Evolutionary conservation across 805 yeast genomes (phyloP).

Genomic region (Nakazawaea anatomiae): DNA sequence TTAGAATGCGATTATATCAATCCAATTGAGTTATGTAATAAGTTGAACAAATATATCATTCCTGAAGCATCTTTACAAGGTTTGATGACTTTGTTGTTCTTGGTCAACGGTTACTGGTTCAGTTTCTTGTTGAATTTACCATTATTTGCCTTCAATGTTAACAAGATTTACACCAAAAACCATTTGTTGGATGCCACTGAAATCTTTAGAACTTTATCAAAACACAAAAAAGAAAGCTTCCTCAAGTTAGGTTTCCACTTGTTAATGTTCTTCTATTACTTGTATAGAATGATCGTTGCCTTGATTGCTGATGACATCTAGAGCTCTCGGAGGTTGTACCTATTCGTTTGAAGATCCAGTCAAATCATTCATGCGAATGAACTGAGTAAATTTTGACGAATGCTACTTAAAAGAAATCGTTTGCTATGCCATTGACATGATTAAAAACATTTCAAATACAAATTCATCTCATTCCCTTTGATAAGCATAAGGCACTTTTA

Average conservation of each 20-base stretch:
- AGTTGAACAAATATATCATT: constrained; percentile 78
- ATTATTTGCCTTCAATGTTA: constrained; percentile 74
- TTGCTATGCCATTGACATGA: too few relatives aligned
- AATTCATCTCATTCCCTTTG: too few relatives aligned
- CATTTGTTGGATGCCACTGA: constrained; percentile 95
- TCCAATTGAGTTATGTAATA: constrained; percentile 93
- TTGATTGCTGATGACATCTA: constrained; percentile 62
- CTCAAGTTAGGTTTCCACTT: constrained; percentile 87
- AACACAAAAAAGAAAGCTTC: constrained; percentile 89
- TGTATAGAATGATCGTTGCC: constrained; percentile 94
- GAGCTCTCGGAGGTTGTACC: too few relatives aligned
- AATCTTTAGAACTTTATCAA: constrained; percentile 88
- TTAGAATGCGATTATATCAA: constrained; percentile 95
- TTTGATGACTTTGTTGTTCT: constrained; percentile 58
- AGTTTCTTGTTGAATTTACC: constrained; percentile 80
- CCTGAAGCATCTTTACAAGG: constrained; percentile 90
- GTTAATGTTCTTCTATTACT: constrained; percentile 88
- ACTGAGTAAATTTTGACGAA: too few relatives aligned
- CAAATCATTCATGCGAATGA: too few relatives aligned
- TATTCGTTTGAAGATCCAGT: too few relatives aligned
- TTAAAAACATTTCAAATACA: too few relatives aligned
- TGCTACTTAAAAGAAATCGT: too few relatives aligned
- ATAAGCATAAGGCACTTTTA: too few relatives aligned
- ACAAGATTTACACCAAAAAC: constrained; percentile 72
- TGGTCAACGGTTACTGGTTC: constrained; percentile 90